Evolutionary conservation across 2,329 filamentous ascomycete species (phyloP).

Genomic region (Trichoderma sp.): DNA sequence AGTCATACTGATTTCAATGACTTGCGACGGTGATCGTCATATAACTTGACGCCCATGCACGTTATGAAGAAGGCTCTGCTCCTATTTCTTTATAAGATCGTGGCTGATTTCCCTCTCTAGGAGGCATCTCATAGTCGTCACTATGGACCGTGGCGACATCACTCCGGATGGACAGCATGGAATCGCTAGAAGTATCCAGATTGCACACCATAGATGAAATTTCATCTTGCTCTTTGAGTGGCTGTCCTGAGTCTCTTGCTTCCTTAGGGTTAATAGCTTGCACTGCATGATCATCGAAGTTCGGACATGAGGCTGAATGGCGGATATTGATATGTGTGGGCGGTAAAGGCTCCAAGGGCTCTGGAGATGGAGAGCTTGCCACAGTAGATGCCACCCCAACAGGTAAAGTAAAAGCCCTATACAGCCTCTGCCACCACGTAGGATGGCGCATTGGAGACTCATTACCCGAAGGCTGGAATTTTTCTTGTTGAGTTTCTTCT

Average conservation of each 20-base stretch:
- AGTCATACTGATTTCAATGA: neutral
- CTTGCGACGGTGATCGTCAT: neutral
- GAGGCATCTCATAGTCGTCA: conserved; percentile 34
- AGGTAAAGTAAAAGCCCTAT: conserved; percentile 31
- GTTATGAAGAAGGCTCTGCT: neutral
- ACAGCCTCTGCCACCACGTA: conserved; percentile 31
- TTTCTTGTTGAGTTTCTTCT: neutral
- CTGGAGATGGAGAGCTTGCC: conserved; percentile 28
- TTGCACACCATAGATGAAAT: neutral
- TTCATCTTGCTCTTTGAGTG: neutral
- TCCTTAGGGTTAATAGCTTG: neutral
- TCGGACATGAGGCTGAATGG: neutral
- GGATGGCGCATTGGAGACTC: conserved; percentile 23
- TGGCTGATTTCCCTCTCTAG: neutral
- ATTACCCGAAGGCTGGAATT: neutral
- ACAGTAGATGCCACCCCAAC: conserved; percentile 38
- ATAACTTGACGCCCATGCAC: neutral
- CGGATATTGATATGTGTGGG: neutral
- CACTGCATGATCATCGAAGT: neutral
- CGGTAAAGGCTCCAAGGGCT: conserved; percentile 23
- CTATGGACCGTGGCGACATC: conserved; percentile 38
- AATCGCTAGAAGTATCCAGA: conserved; percentile 4
- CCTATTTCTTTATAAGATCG: neutral
- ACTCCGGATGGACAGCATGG: conserved; percentile 28
- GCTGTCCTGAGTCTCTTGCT: neutral